Percentiles rank a stretch among this genome's conserved stretches.
These are phyloP conservation scores for Fusarium sp. DNA, from an alignment of 2,329 filamentous ascomycete genomes.

Conservation along the genomic window DNA sequence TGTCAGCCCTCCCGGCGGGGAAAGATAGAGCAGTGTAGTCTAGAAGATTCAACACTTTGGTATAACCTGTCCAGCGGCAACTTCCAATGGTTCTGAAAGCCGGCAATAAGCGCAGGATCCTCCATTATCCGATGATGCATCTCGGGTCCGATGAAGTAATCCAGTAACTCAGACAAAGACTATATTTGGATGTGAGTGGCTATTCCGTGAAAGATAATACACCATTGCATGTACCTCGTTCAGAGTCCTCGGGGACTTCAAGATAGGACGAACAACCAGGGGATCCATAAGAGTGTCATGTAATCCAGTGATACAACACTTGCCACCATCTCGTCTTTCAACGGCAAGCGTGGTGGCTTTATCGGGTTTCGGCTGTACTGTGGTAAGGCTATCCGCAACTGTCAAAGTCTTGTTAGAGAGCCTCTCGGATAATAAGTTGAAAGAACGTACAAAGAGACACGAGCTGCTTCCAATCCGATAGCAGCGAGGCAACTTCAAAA, in stretches of 20 bases:
- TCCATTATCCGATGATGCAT: background rate
- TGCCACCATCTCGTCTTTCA: background rate
- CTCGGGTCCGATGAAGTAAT: background rate
- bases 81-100: background rate
- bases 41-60: too few relatives aligned
- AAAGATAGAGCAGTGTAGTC: too few relatives aligned
- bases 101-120: too few relatives aligned
- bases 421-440: background rate
- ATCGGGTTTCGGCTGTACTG: too few relatives aligned
- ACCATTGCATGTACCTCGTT: background rate
- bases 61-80: too few relatives aligned
- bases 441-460: background rate
- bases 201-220: background rate
- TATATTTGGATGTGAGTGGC: accelerated
- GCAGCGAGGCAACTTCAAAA: background rate
- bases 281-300: background rate
- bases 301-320: background rate
- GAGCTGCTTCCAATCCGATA: background rate
- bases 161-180: accelerated
- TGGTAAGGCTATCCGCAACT: background rate
- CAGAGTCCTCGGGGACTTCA: background rate
- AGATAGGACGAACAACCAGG: background rate
- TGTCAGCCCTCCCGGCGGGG: too few relatives aligned
- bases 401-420: background rate
- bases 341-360: too few relatives aligned